Base-by-base conservation (phyloP, 139 green algal genomes). In the Ettlia oleoabundans region DNA sequence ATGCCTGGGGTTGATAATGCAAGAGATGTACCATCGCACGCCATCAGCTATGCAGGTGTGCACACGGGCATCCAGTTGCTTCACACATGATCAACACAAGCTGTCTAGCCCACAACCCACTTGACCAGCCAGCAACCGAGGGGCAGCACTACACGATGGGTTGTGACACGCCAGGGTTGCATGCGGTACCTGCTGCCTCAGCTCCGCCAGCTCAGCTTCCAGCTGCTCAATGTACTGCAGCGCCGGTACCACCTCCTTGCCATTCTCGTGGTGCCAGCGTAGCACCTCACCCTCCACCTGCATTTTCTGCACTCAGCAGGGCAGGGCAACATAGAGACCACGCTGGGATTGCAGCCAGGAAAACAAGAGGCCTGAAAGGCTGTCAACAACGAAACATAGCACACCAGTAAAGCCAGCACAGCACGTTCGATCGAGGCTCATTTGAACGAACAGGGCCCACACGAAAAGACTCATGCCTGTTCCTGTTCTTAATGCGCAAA, bases 191-290 rank as follows among this genome's bases (percentile, higher is more conserved):
- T 81, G 76, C 64, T 82, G 43, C 75, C 35, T n/a, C 71, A 88
- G 84, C 30, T 24, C 24, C 3, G 63, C 65, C 18, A 73, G 22
- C 58, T 63, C 71, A n/a, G 30, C 30, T 43, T 82, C 66, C 33
- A 98, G 88, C 43, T 89, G 70, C 71, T 94, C 84, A 19, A 98
- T 95, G 91, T 98, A 98, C 41, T 93, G 66, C 21, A 71, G 47
- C 21, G 91, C 95, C 9, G 86, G 73, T 66, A 97, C 30, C 24
- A 70, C 32, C 78, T 93, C 87, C 64, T 91, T 75, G 30, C 91
- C 95, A 0, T 90, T 65, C 38, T 89, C 82, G 28, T 92, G 68
- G 84, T 96, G 85, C 95, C 95, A 98, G 9, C 94, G 79, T 70
- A 97, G 42, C 61, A 98, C 95, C 53, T 98, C 88, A 6, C 95